Evolutionary conservation across 2,329 filamentous ascomycete species (phyloP), one percentile per base, ranked within the genome.

Genomic region (Didymella arachidicola): DNA sequence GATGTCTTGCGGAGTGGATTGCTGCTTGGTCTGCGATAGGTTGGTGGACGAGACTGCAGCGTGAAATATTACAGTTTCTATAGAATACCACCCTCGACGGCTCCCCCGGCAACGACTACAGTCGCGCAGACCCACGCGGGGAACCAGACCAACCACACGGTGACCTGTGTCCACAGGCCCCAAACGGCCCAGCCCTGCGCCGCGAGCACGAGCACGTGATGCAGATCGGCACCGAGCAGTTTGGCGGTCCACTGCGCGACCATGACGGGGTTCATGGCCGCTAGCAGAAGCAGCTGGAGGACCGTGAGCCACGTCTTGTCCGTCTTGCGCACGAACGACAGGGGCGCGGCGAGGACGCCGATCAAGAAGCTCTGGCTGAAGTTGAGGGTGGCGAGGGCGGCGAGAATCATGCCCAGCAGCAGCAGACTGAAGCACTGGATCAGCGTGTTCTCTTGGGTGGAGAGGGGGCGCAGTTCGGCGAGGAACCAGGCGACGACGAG

Each of bases 141-240:
- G 90, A 92, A 95, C 93, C 93, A 97, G 42, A 97, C 88, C 73
- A 92, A 90, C 91, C 93, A 97, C n/a, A 97, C 84, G 11, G 96
- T 87, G 18, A 97, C 87, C 59, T 91, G 89, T 1, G 93, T 96
- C 81, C 93, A 96, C 84, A 95, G 87, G 1, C 92, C 92, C 86
- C 89, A 93, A 12, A 97, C 87, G 71, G 92, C 86, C 93, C 93
- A 97, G 0, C 91, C 93, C 73, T 95, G 93, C 5, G 90, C 91
- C 1, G 92, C 91, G 73, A 90, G 84, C 27, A 83, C 83, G 50
- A 97, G 77, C 2, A 95, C 82, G 2, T 85, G 72, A 36, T 80
- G 58, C 63, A 80, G 63, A 82, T 83, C 78, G 73, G 60, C 60
- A 2, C 68, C 70, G 2, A 64, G 62, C 29, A 68, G 49, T 48